Evolutionary conservation across 2,329 filamentous ascomycete species (phyloP).

Genomic region (Hawksworthiomyces lignivorus): DNA sequence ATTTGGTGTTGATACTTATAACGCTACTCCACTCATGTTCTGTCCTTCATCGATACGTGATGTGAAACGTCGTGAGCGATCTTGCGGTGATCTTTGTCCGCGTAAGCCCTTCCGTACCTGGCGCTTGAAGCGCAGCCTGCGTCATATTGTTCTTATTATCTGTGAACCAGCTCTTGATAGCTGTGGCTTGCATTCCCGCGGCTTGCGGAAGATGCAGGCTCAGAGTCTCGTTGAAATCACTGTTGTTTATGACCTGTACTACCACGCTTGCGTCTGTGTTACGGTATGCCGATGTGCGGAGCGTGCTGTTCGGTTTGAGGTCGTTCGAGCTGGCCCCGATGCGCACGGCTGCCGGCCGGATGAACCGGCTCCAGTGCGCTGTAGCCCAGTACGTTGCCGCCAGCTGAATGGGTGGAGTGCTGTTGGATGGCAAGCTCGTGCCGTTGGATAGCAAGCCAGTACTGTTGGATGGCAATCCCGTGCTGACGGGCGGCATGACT

Average conservation of each 20-base stretch:
- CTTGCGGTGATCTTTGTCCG: not conserved
- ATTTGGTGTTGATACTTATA: no score
- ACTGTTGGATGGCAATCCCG: not conserved
- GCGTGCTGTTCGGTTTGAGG: not conserved
- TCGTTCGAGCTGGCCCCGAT: not conserved
- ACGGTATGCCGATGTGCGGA: not conserved
- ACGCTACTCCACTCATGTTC: not conserved
- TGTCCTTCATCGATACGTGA: not conserved
- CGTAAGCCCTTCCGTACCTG: not conserved
- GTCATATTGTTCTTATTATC: not conserved
- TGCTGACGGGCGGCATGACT: no score
- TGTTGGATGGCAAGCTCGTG: not conserved
- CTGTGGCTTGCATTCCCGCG: not conserved
- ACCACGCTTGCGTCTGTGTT: conserved; percentile 3
- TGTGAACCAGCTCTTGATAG: conserved; percentile 2
- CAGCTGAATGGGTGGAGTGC: not conserved
- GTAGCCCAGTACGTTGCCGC: conserved; percentile 24
- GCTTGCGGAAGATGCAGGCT: not conserved
- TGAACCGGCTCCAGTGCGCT: conserved; percentile 26
- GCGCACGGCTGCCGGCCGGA: conserved; percentile 23
- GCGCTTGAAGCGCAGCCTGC: not conserved
- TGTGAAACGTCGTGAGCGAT: not conserved
- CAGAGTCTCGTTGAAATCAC: not conserved
- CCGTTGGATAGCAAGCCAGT: no score
- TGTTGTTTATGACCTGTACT: conserved; percentile 4